Base-by-base conservation (phyloP, 345 rosid species). In the Euphorbia pulcherrima region DNA sequence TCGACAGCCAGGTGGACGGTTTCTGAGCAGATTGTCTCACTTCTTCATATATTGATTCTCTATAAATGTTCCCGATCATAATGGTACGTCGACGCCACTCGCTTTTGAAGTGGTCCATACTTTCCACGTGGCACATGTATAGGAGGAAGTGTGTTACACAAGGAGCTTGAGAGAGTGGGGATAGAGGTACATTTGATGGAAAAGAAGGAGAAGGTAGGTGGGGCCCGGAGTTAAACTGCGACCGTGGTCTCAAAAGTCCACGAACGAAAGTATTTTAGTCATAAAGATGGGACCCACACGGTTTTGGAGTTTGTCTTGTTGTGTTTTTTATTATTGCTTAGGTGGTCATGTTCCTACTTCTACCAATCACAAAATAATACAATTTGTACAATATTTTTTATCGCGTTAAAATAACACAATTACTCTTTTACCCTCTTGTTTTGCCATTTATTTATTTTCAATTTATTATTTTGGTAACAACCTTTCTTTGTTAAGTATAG, bases 181-280 rank as follows among this genome's bases (percentile, higher is more conserved):
- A 24, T 24, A 4, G 23, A 2, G 0, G 57, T 33, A 33, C 3
- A 3, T 33, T 33, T 33, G 37, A 33, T 33, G 37, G 37, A 33
- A 33, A 33, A 33, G 37, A 11, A 3, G 29, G 27, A 26, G 17
- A 18, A 47, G 50, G 0, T 28, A 14, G 12, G 11, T 1, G 63
- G 81, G 77, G 11, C 79, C 80, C 72, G 33, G 6, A 2, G 0
- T 4, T 35, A 56, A 54, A 30, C 74, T 26, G 71, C 57, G 62
- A 74, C 77, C 81, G 79, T 78, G 82, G 66, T 68, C 75, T 28
- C 75, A 75, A 85, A 85, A 85, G 92, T 85, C 89, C 75, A 72
- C 80, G 62, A 40, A 28, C 59, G 74, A 44, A 71, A 30, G 62
- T 57, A 44, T 23, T 71, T 65, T 71, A 64, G 81, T 78, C 66